Evolutionary conservation across 192 early-diverging fungal species (phyloP).

Genomic region (Pilobolus umbonatus): DNA sequence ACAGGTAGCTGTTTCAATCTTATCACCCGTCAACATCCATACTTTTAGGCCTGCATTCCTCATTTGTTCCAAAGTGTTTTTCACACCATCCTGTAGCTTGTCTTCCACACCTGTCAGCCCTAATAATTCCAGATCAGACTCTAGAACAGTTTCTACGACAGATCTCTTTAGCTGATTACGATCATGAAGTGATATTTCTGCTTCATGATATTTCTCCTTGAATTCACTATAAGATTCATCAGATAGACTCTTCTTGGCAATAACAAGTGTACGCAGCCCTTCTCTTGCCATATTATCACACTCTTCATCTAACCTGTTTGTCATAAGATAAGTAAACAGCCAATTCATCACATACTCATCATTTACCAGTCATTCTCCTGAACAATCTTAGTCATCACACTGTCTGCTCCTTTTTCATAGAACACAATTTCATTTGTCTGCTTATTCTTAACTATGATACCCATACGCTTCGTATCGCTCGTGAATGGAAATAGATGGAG

Average conservation of each 20-base stretch:
- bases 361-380: conserved; percentile 84
- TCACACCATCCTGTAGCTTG: conserved; percentile 91
- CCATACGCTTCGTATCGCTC: conserved; percentile 96
- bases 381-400: conserved; percentile 84
- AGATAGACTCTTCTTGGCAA: conserved; percentile 81
- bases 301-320: conserved; percentile 77
- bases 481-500: conserved; percentile 95
- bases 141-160: conserved; percentile 65
- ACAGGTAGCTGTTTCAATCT: conserved; percentile 95
- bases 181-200: conserved; percentile 66
- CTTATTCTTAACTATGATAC: conserved; percentile 77
- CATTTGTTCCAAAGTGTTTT: conserved; percentile 81
- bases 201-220: conserved; percentile 57
- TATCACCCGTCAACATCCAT: conserved; percentile 98
- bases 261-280: conserved; percentile 91
- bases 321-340: neutral
- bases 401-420: conserved; percentile 92
- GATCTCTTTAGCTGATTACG: conserved; percentile 66
- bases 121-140: conserved; percentile 83
- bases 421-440: conserved; percentile 78
- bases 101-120: conserved; percentile 96
- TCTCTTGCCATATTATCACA: conserved; percentile 96
- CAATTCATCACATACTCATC: neutral
- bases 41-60: conserved; percentile 91
- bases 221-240: conserved; percentile 70